phyloP scores from a whole-genome alignment of 768 basidiomycete species.

The Rhizopogon roseolus region DNA sequence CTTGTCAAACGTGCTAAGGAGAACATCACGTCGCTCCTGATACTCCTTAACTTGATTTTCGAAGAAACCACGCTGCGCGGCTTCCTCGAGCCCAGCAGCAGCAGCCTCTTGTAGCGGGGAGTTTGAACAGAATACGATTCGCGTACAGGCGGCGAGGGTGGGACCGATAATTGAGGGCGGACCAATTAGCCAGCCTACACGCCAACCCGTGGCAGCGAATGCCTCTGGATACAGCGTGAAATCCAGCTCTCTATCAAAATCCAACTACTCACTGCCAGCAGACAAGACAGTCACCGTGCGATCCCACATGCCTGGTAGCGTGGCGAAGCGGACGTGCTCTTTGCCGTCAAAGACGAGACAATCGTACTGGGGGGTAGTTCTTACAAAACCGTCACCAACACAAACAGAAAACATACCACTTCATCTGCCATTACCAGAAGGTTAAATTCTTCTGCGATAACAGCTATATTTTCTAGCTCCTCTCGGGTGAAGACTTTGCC shows the following conservation, averaged over 20 bases:
- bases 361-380: slow-evolving; percentile 64
- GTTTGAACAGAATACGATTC: slow-evolving; percentile 94
- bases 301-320: slow-evolving; percentile 98
- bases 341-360: slow-evolving; percentile 84
- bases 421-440: slow-evolving; percentile 93
- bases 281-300: slow-evolving; percentile 94
- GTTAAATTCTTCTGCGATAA: slow-evolving; percentile 86
- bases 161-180: slow-evolving; percentile 79
- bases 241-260: background rate
- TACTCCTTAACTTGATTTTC: slow-evolving; percentile 74
- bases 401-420: slow-evolving; percentile 56
- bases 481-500: slow-evolving; percentile 89
- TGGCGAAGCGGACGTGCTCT: slow-evolving; percentile 90
- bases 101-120: slow-evolving; percentile 94
- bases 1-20: slow-evolving; percentile 75
- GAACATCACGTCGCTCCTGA: slow-evolving; percentile 68
- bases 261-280: slow-evolving; percentile 72
- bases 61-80: slow-evolving; percentile 68
- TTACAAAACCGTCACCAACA: background rate
- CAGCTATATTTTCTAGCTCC: slow-evolving; percentile 84
- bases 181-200: slow-evolving; percentile 94
- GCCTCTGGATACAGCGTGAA: slow-evolving; percentile 54
- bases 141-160: slow-evolving; percentile 84
- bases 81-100: slow-evolving; percentile 85
- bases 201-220: slow-evolving; percentile 97